These are phyloP conservation scores for Psilocybe cyanescens DNA, from an alignment of 768 basidiomycete species.

Conservation along the genomic window DNA sequence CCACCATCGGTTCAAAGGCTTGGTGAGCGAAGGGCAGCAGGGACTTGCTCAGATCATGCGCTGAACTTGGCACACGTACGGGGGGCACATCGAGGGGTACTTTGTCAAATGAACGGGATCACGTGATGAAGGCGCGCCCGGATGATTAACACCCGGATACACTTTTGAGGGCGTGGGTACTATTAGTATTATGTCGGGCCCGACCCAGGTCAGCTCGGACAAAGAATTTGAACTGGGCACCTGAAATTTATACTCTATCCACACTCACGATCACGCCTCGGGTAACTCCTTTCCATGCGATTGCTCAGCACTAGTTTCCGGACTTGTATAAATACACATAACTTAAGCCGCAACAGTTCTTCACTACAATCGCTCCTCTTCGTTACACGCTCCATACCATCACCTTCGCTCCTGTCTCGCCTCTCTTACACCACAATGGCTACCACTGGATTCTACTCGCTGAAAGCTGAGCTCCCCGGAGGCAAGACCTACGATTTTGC, in stretches of 20 bases:
- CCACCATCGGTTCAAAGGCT: slow-evolving; percentile 44
- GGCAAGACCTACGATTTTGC: slow-evolving; percentile 63
- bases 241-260: slow-evolving; percentile 8
- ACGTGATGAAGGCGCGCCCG: background rate
- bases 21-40: slow-evolving; percentile 51
- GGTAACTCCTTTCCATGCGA: slow-evolving; percentile 19
- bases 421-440: slow-evolving; percentile 33
- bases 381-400: background rate
- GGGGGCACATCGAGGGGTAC: background rate
- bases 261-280: slow-evolving; percentile 25
- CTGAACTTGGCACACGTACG: background rate
- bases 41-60: slow-evolving; percentile 24
- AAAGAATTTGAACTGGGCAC: slow-evolving; percentile 4
- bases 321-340: slow-evolving; percentile 23
- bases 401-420: background rate
- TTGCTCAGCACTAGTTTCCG: slow-evolving; percentile 33
- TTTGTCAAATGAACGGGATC: background rate
- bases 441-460: slow-evolving; percentile 58
- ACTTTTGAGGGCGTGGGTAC: background rate
- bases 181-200: background rate
- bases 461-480: slow-evolving; percentile 67
- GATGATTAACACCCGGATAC: background rate
- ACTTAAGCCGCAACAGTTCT: background rate
- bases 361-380: slow-evolving; percentile 1
- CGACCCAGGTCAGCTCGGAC: background rate